Conservation (phyloP, 805 yeast genomes). For the Pichia sporocuriosa region DNA sequence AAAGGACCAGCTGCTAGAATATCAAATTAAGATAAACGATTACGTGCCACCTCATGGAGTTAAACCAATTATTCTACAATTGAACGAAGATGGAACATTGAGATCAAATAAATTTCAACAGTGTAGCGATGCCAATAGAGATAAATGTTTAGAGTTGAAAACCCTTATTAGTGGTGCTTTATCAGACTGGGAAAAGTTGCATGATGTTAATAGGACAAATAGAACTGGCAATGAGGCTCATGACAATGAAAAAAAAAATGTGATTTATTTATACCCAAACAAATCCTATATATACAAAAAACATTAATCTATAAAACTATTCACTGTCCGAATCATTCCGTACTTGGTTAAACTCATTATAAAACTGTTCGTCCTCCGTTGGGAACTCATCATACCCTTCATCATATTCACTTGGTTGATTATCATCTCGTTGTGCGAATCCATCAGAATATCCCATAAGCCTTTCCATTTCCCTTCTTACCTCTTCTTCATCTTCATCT, state of each 20-base stretch:
- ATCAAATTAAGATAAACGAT: slow-evolving; percentile 38
- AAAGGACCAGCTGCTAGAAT: slow-evolving; percentile 38
- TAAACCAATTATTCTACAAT: slow-evolving; percentile 38
- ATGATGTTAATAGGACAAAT: not conserved
- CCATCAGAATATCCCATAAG: slow-evolving; percentile 8
- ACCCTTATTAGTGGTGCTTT: not conserved
- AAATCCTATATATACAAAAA: no score
- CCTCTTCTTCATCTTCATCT: slow-evolving; percentile 8
- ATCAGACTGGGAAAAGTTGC: not conserved
- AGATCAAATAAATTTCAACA: slow-evolving; percentile 1
- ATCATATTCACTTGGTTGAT: not conserved
- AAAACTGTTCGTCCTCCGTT: no score
- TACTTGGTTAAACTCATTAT: not conserved
- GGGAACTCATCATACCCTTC: slow-evolving; percentile 6
- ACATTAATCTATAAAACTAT: no score
- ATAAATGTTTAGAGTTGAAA: not conserved
- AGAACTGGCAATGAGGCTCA: not conserved
- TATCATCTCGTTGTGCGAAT: slow-evolving; percentile 3
- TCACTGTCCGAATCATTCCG: slow-evolving; percentile 4
- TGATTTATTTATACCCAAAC: no score
- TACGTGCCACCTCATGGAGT: slow-evolving; percentile 39
- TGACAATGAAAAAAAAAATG: not conserved
- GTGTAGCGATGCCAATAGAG: not conserved
- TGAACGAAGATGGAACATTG: slow-evolving; percentile 24
- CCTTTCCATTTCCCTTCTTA: slow-evolving; percentile 9